These are phyloP conservation scores for Backusella circina DNA, from an alignment of 192 early-diverging fungal species.

Conservation along the genomic window DNA sequence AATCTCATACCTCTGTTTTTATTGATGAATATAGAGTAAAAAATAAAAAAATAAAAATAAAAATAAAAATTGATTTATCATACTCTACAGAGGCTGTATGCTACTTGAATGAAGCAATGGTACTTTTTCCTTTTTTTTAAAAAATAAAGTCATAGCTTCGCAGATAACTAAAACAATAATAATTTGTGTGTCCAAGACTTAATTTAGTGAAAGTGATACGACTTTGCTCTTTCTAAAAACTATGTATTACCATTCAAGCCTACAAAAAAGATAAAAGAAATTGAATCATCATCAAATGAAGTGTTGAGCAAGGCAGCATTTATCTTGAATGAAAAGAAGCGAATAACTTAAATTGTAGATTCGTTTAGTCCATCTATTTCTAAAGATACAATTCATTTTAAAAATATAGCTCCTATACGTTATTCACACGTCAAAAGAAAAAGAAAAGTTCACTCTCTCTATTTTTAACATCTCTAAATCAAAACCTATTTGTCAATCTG, in stretches of 20 bases:
- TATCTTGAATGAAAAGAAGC: neutral
- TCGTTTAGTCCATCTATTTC: neutral
- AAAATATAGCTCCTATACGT: neutral
- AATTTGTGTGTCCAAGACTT: neutral
- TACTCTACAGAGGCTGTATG: neutral
- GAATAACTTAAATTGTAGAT: neutral
- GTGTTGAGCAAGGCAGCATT: neutral
- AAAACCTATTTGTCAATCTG: neutral
- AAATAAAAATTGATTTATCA: neutral
- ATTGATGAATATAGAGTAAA: neutral
- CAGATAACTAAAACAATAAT: neutral
- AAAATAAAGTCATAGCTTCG: neutral
- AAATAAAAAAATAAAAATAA: neutral
- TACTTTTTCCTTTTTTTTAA: neutral
- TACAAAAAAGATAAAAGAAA: neutral
- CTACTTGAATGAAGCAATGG: neutral
- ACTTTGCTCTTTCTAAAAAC: neutral
- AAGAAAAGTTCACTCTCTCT: neutral
- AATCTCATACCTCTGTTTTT: neutral
- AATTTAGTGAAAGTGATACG: neutral
- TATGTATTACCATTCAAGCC: neutral
- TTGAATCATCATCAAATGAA: neutral
- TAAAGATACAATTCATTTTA: neutral
- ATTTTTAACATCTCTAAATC: neutral
- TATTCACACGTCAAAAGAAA: neutral